These are phyloP conservation scores for Xylaria acuta DNA, from an alignment of 495 filamentous ascomycete genomes.

Conservation along the genomic window DNA sequence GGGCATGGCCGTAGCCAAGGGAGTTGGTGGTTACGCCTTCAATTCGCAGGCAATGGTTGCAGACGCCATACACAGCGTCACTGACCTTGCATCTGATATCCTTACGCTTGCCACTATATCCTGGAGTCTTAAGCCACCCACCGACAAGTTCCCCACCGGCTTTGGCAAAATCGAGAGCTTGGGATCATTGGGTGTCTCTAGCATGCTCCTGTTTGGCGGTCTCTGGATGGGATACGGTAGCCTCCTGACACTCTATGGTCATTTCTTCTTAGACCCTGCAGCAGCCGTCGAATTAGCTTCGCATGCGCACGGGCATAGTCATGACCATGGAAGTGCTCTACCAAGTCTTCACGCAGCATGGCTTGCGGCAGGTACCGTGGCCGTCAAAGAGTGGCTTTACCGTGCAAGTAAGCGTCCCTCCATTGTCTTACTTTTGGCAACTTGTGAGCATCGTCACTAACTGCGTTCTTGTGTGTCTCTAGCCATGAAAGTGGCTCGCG, in stretches of 20 bases:
- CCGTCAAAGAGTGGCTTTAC: constrained; percentile 96
- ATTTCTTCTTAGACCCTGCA: constrained; percentile 75
- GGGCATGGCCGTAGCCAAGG: constrained; percentile 91
- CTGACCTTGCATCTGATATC: constrained; percentile 92
- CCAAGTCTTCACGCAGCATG: constrained; percentile 93
- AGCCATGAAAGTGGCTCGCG: constrained; percentile 97
- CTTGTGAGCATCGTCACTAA: not conserved
- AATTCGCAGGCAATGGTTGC: constrained; percentile 93
- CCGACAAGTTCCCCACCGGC: constrained; percentile 80
- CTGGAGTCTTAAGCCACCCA: constrained; percentile 85
- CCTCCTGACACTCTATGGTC: constrained; percentile 73
- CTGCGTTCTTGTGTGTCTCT: constrained; percentile 13
- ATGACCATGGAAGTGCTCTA: constrained; percentile 59
- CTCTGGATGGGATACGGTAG: constrained; percentile 88
- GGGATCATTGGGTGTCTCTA: constrained; percentile 89
- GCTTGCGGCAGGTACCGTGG: constrained; percentile 89
- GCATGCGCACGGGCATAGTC: constrained; percentile 62
- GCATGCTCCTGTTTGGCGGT: constrained; percentile 84
- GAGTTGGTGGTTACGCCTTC: constrained; percentile 88
- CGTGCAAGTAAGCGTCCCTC: constrained; percentile 79
- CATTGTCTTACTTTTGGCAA: not conserved
- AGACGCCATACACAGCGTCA: constrained; percentile 93
- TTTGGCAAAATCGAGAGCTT: constrained; percentile 98
- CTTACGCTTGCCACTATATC: constrained; percentile 92
- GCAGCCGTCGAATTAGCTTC: constrained; percentile 64